Percentiles rank a stretch among this genome's conserved stretches.
Evolutionary conservation across 768 basidiomycete species (phyloP).

Genomic region (Lepiota venenata): DNA sequence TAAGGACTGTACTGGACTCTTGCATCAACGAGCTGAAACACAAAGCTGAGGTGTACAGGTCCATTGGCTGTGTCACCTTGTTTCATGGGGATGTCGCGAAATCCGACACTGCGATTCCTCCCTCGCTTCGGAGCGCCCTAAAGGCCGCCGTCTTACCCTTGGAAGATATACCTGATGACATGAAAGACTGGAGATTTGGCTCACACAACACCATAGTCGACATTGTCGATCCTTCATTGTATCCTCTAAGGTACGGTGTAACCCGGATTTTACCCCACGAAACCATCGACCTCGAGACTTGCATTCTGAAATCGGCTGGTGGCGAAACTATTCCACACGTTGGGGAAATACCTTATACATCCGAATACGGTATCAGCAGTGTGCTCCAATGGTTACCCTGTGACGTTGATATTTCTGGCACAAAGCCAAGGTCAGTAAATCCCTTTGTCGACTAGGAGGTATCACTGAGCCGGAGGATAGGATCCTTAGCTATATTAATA

Average conservation of each 20-base stretch:
- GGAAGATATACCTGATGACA: slow-evolving; percentile 26
- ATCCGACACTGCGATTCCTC: slow-evolving; percentile 24
- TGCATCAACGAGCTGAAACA: slow-evolving; percentile 22
- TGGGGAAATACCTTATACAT: too few relatives aligned
- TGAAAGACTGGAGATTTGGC: slow-evolving; percentile 41
- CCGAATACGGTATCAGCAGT: too few relatives aligned
- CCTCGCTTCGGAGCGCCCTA: slow-evolving; percentile 14
- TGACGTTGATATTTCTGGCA: neutral
- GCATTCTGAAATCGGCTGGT: too few relatives aligned
- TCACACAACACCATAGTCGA: slow-evolving; percentile 37
- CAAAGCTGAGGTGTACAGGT: slow-evolving; percentile 14
- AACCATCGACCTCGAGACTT: too few relatives aligned
- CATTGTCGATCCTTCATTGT: slow-evolving; percentile 38
- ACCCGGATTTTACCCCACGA: slow-evolving; percentile 9
- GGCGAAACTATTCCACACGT: too few relatives aligned
- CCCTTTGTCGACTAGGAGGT: neutral
- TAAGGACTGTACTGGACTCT: slow-evolving; percentile 16
- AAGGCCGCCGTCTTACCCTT: slow-evolving; percentile 19
- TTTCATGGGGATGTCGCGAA: slow-evolving; percentile 17
- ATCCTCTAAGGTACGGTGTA: slow-evolving; percentile 28
- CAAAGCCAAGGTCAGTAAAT: neutral
- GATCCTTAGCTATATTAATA: slow-evolving; percentile 1
- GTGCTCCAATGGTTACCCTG: neutral
- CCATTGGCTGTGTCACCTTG: slow-evolving; percentile 9
- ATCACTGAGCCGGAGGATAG: neutral